Evolutionary conservation across 148 eudicot genomes (phyloP).

Genomic region (Talinum fruticosum): DNA sequence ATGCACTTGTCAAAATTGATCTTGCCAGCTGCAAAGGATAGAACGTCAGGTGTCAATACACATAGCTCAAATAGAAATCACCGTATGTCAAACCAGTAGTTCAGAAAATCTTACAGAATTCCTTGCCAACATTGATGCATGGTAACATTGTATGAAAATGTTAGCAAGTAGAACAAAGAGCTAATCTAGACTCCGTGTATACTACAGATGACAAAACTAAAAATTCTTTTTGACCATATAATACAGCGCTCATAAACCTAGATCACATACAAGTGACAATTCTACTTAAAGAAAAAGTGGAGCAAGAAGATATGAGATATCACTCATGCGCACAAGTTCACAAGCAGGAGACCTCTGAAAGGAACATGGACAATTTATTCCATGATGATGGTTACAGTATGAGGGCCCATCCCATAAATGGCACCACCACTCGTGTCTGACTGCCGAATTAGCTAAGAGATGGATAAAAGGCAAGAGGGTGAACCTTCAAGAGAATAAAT

Average conservation of each 20-base stretch:
- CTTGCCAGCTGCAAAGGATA: constrained; percentile 46
- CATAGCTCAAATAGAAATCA: background rate
- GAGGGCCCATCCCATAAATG: background rate
- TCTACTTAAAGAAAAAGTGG: background rate
- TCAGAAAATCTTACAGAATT: background rate
- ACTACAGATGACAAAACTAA: background rate
- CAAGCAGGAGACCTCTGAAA: background rate
- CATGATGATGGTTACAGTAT: background rate
- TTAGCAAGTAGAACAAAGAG: background rate
- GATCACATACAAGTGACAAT: background rate
- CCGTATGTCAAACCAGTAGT: constrained; percentile 5
- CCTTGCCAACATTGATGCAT: background rate
- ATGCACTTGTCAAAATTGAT: constrained; percentile 86
- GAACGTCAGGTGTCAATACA: constrained; percentile 6
- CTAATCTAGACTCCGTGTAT: too few relatives aligned
- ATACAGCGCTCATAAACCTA: background rate
- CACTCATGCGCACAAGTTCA: background rate
- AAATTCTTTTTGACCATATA: background rate
- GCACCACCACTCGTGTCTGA: background rate
- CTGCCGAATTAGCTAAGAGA: background rate
- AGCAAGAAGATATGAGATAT: background rate
- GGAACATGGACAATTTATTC: background rate
- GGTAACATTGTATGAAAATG: background rate
- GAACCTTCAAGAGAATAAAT: background rate
- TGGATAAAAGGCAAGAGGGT: background rate